Evolutionary conservation across 768 basidiomycete genomes (phyloP).

Genomic region (Rhizopogon salebrosus): DNA sequence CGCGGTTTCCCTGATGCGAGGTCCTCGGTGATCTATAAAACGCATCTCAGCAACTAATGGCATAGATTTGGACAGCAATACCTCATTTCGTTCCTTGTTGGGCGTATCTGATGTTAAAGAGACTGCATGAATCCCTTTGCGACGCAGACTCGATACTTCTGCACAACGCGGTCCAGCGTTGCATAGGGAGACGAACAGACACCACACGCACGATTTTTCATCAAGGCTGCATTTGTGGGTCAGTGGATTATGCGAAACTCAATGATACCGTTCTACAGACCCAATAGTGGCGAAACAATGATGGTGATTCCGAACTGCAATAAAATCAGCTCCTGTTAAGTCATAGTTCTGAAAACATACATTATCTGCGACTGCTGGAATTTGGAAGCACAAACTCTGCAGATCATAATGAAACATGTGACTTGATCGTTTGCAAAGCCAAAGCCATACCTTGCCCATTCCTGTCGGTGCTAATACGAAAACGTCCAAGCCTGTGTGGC

Average conservation of each 20-base stretch:
- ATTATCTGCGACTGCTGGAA: conserved; percentile 66
- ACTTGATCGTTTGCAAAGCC: background rate
- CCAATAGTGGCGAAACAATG: conserved; percentile 72
- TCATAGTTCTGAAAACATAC: conserved; percentile 25
- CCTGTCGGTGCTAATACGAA: conserved; percentile 83
- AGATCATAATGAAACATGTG: background rate
- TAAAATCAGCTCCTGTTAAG: background rate
- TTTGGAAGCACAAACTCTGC: conserved; percentile 81
- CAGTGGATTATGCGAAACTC: background rate
- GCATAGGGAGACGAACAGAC: background rate
- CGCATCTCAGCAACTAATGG: background rate
- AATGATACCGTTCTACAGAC: conserved; percentile 32
- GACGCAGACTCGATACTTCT: conserved; percentile 64
- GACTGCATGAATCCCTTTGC: conserved; percentile 50
- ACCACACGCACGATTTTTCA: conserved; percentile 65
- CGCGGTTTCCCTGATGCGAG: conserved; percentile 52
- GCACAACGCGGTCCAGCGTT: background rate
- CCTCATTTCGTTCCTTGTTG: conserved; percentile 48
- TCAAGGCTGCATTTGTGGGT: conserved; percentile 47
- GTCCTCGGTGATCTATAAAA: conserved; percentile 53
- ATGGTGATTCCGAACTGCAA: conserved; percentile 65
- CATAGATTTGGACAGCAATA: conserved; percentile 15
- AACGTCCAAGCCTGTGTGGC: conserved; percentile 55
- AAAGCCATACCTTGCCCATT: conserved; percentile 69
- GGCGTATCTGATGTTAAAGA: conserved; percentile 66